phyloP scores from a whole-genome alignment of 2,329 filamentous ascomycete species.

The Nannizziopsis barbatae region DNA sequence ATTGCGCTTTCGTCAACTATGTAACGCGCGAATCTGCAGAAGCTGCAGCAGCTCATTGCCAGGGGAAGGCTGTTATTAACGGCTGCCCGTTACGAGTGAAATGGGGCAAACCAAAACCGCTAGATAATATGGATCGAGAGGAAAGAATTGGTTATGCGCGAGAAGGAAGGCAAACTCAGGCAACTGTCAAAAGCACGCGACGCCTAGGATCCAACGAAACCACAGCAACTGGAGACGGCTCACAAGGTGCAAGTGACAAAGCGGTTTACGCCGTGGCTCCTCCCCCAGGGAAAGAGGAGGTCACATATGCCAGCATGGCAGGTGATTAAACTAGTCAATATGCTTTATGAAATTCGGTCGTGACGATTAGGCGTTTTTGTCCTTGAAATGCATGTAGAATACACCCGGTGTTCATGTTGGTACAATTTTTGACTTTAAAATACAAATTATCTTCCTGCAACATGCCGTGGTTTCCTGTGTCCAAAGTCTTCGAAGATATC shows the following conservation, averaged over 20 bases:
- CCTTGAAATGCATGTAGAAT: conserved; percentile 4
- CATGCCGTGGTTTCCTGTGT: no score
- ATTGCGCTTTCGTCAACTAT: conserved; percentile 95
- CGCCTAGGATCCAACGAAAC: conserved; percentile 16
- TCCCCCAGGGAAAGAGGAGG: conserved; percentile 66
- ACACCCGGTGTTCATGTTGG: conserved; percentile 4
- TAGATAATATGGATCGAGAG: conserved; percentile 84
- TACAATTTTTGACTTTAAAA: no score
- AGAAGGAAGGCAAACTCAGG: conserved; percentile 57
- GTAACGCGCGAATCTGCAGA: conserved; percentile 75
- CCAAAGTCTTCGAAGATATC: no score
- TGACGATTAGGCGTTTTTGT: neutral
- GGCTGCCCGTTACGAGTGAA: conserved; percentile 82
- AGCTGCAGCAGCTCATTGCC: conserved; percentile 68
- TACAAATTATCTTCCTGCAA: no score
- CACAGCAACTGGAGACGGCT: neutral
- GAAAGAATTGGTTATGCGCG: conserved; percentile 69
- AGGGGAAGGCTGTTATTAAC: conserved; percentile 79
- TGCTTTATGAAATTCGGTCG: conserved; percentile 26
- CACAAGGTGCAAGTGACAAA: conserved; percentile 22
- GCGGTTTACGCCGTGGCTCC: conserved; percentile 50
- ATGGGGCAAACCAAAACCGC: conserved; percentile 84
- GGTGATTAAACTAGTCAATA: conserved; percentile 53
- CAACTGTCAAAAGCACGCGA: conserved; percentile 30
- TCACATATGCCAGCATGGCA: conserved; percentile 73